A percentile compares a stretch with the other conserved stretches of the same genome.
Conservation (phyloP, 23 red algal species). For the Gracilaria caudata region DNA sequence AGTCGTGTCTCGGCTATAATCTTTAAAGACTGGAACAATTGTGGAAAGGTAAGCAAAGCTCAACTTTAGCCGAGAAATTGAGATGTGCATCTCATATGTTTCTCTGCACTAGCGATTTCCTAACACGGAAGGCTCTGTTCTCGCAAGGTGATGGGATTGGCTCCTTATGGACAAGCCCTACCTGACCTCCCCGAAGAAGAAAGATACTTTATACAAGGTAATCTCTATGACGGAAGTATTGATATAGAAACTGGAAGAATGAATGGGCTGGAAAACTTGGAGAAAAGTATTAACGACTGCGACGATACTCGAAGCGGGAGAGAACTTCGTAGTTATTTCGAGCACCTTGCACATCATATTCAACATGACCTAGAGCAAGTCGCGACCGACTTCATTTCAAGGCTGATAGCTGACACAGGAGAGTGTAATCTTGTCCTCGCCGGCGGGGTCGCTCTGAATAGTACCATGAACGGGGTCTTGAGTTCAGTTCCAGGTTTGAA, state of each 20-base stretch:
- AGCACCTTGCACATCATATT: conserved; percentile 36
- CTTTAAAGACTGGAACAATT: conserved; percentile 94
- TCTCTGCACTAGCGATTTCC: neutral
- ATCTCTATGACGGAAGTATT: conserved; percentile 64
- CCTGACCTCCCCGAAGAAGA: neutral
- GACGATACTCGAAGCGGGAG: conserved; percentile 6
- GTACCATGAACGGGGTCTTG: conserved; percentile 68
- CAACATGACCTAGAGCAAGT: conserved; percentile 47
- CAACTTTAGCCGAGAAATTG: neutral
- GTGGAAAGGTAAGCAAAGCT: conserved; percentile 77
- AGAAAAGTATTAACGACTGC: conserved; percentile 18
- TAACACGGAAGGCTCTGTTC: neutral
- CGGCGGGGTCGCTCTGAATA: conserved; percentile 87
- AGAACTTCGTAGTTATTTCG: conserved; percentile 31
- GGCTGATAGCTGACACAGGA: conserved; percentile 14
- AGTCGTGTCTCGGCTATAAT: conserved; percentile 79
- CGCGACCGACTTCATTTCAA: conserved; percentile 35
- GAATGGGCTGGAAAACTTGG: conserved; percentile 30
- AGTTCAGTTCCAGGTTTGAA: conserved; percentile 4
- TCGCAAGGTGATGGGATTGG: conserved; percentile 67
- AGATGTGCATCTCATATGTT: neutral
- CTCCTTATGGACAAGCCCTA: conserved; percentile 29
- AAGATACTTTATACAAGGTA: conserved; percentile 38
- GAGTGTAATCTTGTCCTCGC: conserved; percentile 60
- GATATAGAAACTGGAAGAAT: conserved; percentile 22